Percentiles rank a stretch among this genome's conserved stretches.
These are phyloP conservation scores for Eustoma russellianum DNA, from an alignment of 257 asterid species.

Conservation along the genomic window DNA sequence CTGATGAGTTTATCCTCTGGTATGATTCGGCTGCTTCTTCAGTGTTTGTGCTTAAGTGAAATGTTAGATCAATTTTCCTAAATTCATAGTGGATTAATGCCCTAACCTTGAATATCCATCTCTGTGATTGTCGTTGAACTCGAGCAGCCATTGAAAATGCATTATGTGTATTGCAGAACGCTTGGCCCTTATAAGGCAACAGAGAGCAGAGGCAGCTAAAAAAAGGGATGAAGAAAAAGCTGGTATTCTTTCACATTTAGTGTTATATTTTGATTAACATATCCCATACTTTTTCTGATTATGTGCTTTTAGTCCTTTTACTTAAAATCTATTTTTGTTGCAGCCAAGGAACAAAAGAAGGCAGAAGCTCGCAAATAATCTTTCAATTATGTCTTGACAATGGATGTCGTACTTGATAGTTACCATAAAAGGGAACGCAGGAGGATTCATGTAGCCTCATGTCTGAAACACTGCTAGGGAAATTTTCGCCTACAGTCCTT, in stretches of 20 bases:
- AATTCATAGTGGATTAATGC: too few relatives aligned
- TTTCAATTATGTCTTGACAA: not conserved
- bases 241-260: constrained; percentile 25
- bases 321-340: constrained; percentile 7
- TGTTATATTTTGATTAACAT: not conserved
- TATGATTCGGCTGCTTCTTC: too few relatives aligned
- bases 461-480: too few relatives aligned
- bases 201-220: constrained; percentile 91
- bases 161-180: constrained; percentile 41
- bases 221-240: constrained; percentile 94
- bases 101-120: too few relatives aligned
- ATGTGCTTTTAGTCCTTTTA: not conserved
- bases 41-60: not conserved
- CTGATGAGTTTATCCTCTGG: too few relatives aligned
- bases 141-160: not conserved
- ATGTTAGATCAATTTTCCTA: too few relatives aligned
- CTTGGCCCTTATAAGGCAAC: constrained; percentile 74
- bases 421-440: too few relatives aligned
- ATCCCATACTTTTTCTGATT: not conserved
- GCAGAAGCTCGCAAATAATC: constrained; percentile 68
- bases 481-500: too few relatives aligned
- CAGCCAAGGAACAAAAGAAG: constrained; percentile 90
- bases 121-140: too few relatives aligned
- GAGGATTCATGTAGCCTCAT: too few relatives aligned
- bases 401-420: too few relatives aligned